phyloP scores from a whole-genome alignment of 768 basidiomycete genomes.

The Aureoboletus auriporus region DNA sequence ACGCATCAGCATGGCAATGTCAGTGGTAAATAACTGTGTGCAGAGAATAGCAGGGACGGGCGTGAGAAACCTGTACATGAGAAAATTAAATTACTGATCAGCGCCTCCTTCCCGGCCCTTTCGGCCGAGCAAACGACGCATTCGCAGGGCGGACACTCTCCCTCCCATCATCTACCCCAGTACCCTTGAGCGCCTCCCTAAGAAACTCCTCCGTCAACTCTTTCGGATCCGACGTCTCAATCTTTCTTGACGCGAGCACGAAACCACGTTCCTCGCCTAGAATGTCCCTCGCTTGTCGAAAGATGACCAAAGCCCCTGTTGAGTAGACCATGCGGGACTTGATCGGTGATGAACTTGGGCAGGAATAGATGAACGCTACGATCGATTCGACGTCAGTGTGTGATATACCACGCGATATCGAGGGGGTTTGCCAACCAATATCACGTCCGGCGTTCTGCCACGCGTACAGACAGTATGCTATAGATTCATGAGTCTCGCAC shows the following conservation, averaged over 20 bases:
- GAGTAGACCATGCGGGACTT: slow-evolving; percentile 90
- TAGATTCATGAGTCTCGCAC: background rate
- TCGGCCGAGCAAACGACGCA: slow-evolving; percentile 64
- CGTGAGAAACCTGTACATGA: too few species aligned
- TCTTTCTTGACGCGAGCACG: slow-evolving; percentile 50
- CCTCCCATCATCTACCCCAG: slow-evolving; percentile 1
- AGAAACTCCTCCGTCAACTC: slow-evolving; percentile 69
- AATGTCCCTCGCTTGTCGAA: slow-evolving; percentile 51
- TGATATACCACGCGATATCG: background rate
- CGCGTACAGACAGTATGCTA: slow-evolving; percentile 61
- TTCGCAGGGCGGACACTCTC: slow-evolving; percentile 16
- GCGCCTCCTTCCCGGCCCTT: slow-evolving; percentile 59
- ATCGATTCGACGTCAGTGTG: background rate
- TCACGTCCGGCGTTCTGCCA: slow-evolving; percentile 58
- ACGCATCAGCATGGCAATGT: too few species aligned
- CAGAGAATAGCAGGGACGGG: too few species aligned
- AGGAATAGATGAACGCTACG: slow-evolving; percentile 88
- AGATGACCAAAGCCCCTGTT: slow-evolving; percentile 56
- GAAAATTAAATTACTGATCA: slow-evolving; percentile 7
- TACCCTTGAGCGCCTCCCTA: slow-evolving; percentile 48
- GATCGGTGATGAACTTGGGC: slow-evolving; percentile 76
- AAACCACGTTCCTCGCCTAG: slow-evolving; percentile 41
- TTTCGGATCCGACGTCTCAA: slow-evolving; percentile 78
- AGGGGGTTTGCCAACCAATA: slow-evolving; percentile 44
- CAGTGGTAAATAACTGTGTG: too few species aligned